Base-by-base conservation (phyloP, 495 filamentous ascomycete species). In the Darksidea phi region DNA sequence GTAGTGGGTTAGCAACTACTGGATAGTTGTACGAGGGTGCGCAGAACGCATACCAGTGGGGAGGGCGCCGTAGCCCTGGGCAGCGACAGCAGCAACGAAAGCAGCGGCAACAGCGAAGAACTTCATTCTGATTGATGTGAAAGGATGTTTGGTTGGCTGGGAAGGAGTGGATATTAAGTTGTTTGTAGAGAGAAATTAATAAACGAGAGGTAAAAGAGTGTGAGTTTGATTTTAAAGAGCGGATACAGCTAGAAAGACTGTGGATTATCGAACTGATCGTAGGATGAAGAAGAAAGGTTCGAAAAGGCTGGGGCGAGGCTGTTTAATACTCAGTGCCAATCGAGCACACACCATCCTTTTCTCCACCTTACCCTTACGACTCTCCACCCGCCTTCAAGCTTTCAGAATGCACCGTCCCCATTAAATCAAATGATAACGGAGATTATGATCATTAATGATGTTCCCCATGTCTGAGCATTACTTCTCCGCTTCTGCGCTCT, bases 241-340 rank as follows among this genome's bases (percentile, higher is more conserved):
- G 53, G 48, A 51, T 63, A 63, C 59, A 63, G 59, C 21, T 46
- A 28, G 34, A 61, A 41, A 32, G 20, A 61, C 58, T 61, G 58
- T 61, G 38, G 26, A 61, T 54, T 61, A 48, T 53, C 11, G 21
- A 21, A 42, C 41, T 17, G 58, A 61, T 61, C 58, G 58, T 54
- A 28, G 38, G 57, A 54, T 38, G 43, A 47, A 18, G 42, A 45
- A 38, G 45, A 37, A 48, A 54, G 15, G 41, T 18, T 23, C 36
- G 32, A 24, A 61, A 38, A 48, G 23, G 4, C 17, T 32, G 24
- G 24, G 34, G 24, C 57, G 48, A 60, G 57, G 48, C 56, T 60
- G 57, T 60, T 53, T 60, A 60, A 52, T 43, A 43, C 36, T 15
- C 17, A 6, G 32, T 25, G 36, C 12, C 2, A 54, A 10, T n/a